A percentile compares a stretch with the other conserved stretches of the same genome.
phyloP scores from a whole-genome alignment of 2,329 filamentous ascomycete genomes.

The Plenodomus lindquistii region DNA sequence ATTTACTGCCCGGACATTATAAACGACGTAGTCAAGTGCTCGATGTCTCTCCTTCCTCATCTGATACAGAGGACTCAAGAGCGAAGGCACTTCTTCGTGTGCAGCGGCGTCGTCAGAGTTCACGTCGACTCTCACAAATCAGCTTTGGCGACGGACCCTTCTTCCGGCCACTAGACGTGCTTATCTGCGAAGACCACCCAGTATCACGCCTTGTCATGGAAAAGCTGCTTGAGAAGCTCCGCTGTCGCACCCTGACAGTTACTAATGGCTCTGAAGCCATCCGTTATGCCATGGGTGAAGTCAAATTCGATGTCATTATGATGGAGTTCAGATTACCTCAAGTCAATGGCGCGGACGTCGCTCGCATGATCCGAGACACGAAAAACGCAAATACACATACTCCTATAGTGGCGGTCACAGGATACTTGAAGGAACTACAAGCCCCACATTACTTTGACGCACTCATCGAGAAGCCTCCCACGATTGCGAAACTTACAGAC shows the following conservation, averaged over 20 bases:
- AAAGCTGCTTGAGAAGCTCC: conserved; percentile 90
- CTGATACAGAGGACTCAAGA: conserved; percentile 93
- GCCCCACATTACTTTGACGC: conserved; percentile 95
- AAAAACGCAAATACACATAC: conserved; percentile 94
- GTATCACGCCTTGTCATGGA: conserved; percentile 99
- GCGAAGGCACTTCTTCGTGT: conserved; percentile 89
- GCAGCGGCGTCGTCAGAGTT: conserved; percentile 91
- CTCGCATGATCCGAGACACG: conserved; percentile 95
- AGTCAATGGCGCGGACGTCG: conserved; percentile 92
- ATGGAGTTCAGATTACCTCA: conserved; percentile 95
- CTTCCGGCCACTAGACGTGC: conserved; percentile 87
- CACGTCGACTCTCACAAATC: conserved; percentile 90
- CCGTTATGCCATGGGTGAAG: conserved; percentile 91
- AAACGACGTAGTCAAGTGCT: conserved; percentile 94
- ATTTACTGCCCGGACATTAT: conserved; percentile 69
- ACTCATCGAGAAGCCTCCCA: conserved; percentile 94
- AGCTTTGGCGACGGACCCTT: conserved; percentile 80
- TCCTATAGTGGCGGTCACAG: conserved; percentile 93
- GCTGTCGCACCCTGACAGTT: conserved; percentile 91
- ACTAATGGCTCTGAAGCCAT: conserved; percentile 89
- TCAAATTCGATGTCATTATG: conserved; percentile 98
- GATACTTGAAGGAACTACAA: conserved; percentile 95
- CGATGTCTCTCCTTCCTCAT: conserved; percentile 95
- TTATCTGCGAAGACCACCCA: conserved; percentile 97
- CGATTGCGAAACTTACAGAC: conserved; percentile 85